Evolutionary conservation across 2,329 filamentous ascomycete species (phyloP).

Genomic region (Chalaropsis thielavioides): DNA sequence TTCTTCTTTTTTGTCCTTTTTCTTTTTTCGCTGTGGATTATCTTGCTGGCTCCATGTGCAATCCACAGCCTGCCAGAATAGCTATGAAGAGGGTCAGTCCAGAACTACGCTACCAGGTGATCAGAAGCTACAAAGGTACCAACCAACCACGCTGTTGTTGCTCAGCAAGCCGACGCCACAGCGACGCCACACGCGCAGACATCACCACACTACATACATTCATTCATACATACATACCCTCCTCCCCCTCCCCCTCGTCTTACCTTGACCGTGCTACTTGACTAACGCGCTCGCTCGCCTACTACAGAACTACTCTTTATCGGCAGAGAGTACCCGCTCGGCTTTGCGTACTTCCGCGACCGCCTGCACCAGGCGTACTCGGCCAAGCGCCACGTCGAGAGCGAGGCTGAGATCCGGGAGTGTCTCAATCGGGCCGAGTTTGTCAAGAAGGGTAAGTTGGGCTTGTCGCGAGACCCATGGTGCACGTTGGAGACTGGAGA

Average conservation of each 20-base stretch:
- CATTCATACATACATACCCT: too few species aligned
- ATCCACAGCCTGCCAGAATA: neutral
- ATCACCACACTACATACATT: too few species aligned
- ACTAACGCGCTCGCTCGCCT: neutral
- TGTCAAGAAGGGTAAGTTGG: slow-evolving; percentile 67
- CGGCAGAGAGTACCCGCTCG: slow-evolving; percentile 73
- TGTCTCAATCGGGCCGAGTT: slow-evolving; percentile 69
- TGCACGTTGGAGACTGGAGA: neutral
- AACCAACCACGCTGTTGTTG: neutral
- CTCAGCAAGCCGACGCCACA: too few species aligned
- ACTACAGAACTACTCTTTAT: slow-evolving; percentile 66
- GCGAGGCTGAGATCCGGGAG: slow-evolving; percentile 60
- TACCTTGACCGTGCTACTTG: neutral
- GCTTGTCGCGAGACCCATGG: too few species aligned
- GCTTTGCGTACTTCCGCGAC: slow-evolving; percentile 64
- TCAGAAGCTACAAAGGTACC: slow-evolving; percentile 75
- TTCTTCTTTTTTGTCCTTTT: neutral
- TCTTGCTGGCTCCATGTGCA: too few species aligned
- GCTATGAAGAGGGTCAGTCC: slow-evolving; percentile 23
- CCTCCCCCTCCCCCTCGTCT: neutral
- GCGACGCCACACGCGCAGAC: too few species aligned
- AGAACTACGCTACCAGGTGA: slow-evolving; percentile 60
- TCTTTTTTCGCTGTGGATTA: neutral
- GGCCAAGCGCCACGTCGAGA: slow-evolving; percentile 52
- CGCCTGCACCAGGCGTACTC: slow-evolving; percentile 77